These are phyloP conservation scores for Xylaria castorea DNA, from an alignment of 495 filamentous ascomycete genomes.

Conservation along the genomic window DNA sequence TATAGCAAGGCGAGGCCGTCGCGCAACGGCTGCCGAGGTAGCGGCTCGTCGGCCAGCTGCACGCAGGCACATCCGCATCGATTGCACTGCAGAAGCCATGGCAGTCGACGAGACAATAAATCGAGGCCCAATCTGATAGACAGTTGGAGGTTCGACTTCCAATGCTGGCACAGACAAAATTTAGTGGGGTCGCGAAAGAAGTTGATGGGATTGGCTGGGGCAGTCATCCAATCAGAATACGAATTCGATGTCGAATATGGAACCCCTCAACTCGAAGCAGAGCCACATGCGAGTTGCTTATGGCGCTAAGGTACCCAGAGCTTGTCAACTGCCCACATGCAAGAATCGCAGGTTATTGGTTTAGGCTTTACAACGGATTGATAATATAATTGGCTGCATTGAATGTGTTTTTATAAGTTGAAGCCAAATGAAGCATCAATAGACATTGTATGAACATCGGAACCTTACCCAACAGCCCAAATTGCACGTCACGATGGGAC, in stretches of 20 bases:
- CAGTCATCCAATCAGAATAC: neutral
- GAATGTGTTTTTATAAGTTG: neutral
- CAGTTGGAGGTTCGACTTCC: neutral
- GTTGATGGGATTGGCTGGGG: slow-evolving; percentile 1
- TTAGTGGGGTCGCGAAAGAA: slow-evolving; percentile 23
- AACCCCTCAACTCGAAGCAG: neutral
- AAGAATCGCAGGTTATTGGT: neutral
- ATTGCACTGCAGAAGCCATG: slow-evolving; percentile 59
- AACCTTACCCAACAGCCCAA: neutral
- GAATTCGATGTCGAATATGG: neutral
- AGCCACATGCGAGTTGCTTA: slow-evolving; percentile 1
- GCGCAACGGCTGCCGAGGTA: slow-evolving; percentile 31
- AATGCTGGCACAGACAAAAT: slow-evolving; percentile 16
- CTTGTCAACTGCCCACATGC: neutral
- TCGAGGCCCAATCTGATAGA: neutral
- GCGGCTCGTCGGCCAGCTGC: slow-evolving; percentile 44
- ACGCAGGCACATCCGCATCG: slow-evolving; percentile 55
- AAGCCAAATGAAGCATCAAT: neutral
- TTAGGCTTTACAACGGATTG: neutral
- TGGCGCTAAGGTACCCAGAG: too few relatives aligned
- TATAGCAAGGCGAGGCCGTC: slow-evolving; percentile 37
- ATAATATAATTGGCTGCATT: neutral
- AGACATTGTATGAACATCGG: neutral
- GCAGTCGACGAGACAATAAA: slow-evolving; percentile 23
- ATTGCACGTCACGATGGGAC: neutral